phyloP scores from a whole-genome alignment of 768 basidiomycete genomes.

The Trametes elegans region DNA sequence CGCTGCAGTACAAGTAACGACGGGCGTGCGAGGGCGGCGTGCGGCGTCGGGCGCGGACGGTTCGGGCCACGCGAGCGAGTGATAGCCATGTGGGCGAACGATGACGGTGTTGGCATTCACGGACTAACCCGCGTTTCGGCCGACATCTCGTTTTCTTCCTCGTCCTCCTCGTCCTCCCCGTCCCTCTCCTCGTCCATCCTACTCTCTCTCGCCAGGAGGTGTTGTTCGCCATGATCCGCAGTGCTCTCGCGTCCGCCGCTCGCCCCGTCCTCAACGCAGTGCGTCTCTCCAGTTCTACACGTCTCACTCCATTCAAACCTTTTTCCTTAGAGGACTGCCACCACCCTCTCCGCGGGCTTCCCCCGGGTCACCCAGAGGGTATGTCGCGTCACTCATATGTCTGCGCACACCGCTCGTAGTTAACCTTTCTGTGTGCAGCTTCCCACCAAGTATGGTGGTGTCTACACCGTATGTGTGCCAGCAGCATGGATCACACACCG shows the following conservation, averaged over 20 bases:
- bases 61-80: conserved; percentile 8
- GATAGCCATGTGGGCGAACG: conserved; percentile 15
- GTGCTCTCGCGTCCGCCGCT: conserved; percentile 52
- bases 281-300: conserved; percentile 24
- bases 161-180: not conserved
- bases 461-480: conserved; percentile 69
- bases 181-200: conserved; percentile 18
- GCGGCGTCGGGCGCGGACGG: conserved; percentile 12
- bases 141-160: conserved; percentile 25
- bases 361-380: conserved; percentile 74
- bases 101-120: conserved; percentile 18
- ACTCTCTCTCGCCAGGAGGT: conserved; percentile 2
- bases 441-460: conserved; percentile 88
- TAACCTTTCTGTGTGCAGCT: conserved; percentile 43
- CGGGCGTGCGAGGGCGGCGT: not conserved
- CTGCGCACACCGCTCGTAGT: not conserved
- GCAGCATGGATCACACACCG: conserved; percentile 3
- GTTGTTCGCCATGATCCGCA: conserved; percentile 57
- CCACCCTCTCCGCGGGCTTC: conserved; percentile 76
- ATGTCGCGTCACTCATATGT: conserved; percentile 27
- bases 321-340: conserved; percentile 57
- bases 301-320: conserved; percentile 16
- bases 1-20: too few relatives aligned
- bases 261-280: conserved; percentile 59
- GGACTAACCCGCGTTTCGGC: conserved; percentile 21